phyloP scores from a whole-genome alignment of 2,329 filamentous ascomycete species.

The Colletotrichum destructivum region DNA sequence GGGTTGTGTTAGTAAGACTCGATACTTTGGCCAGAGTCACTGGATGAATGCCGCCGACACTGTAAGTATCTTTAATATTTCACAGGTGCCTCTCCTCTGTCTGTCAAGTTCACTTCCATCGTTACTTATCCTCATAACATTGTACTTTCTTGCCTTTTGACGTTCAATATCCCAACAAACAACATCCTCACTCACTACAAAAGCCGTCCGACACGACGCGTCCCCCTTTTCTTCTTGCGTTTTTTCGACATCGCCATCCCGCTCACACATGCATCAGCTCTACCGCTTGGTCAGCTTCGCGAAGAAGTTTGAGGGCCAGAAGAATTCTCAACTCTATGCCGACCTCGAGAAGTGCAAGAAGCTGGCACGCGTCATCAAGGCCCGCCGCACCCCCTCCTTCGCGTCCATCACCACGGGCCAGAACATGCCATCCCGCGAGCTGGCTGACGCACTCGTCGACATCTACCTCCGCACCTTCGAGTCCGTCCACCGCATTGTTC shows the following conservation, averaged over 20 bases:
- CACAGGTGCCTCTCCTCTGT: not conserved
- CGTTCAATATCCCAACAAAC: slow-evolving; percentile 14
- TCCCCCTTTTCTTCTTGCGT: too few species aligned
- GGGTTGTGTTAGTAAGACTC: slow-evolving; percentile 59
- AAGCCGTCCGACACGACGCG: too few species aligned
- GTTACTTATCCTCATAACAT: not conserved
- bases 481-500: slow-evolving; percentile 69
- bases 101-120: not conserved
- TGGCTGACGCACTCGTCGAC: slow-evolving; percentile 67
- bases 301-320: slow-evolving; percentile 46
- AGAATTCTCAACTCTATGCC: slow-evolving; percentile 50
- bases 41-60: slow-evolving; percentile 63
- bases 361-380: slow-evolving; percentile 59
- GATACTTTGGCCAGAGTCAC: slow-evolving; percentile 65
- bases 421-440: slow-evolving; percentile 54
- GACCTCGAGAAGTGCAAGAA: slow-evolving; percentile 58
- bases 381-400: slow-evolving; percentile 54
- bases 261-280: slow-evolving; percentile 44
- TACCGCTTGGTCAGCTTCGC: slow-evolving; percentile 45
- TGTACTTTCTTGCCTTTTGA: slow-evolving; percentile 34
- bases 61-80: slow-evolving; percentile 50
- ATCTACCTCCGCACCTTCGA: slow-evolving; percentile 71
- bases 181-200: not conserved
- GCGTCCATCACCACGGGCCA: slow-evolving; percentile 55
- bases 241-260: too few species aligned